phyloP scores from a whole-genome alignment of 352 stramenopile species.

The Phytophthora aleatoria region DNA sequence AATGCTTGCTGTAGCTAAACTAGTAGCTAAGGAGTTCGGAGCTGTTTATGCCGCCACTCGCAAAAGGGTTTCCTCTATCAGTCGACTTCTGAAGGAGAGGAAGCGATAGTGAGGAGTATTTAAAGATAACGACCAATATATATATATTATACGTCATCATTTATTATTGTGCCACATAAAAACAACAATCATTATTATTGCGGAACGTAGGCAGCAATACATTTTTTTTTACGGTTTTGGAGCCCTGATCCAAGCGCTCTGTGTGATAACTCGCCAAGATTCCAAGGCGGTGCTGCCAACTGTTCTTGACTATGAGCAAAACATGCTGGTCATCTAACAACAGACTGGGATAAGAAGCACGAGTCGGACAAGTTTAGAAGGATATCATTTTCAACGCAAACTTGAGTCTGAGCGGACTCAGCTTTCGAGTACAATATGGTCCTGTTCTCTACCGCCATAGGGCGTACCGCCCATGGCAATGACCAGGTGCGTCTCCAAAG shows the following conservation, averaged over 20 bases:
- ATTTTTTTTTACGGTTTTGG: too few relatives aligned
- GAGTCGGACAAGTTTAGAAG: constrained; percentile 3
- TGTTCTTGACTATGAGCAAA: background rate
- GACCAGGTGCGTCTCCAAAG: background rate
- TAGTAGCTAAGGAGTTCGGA: too few relatives aligned
- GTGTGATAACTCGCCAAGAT: background rate
- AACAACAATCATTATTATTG: too few relatives aligned
- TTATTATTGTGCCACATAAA: too few relatives aligned
- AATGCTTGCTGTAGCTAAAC: too few relatives aligned
- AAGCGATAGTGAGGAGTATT: too few relatives aligned
- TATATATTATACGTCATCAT: too few relatives aligned
- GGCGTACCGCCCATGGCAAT: background rate
- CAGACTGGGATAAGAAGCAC: constrained; percentile 12
- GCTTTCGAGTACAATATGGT: constrained; percentile 10
- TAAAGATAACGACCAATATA: too few relatives aligned
- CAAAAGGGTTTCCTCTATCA: too few relatives aligned
- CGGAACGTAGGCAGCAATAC: too few relatives aligned
- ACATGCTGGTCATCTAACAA: constrained; percentile 7
- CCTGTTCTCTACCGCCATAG: constrained; percentile 7
- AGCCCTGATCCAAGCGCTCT: background rate
- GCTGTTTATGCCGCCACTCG: too few relatives aligned
- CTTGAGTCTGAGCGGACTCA: background rate
- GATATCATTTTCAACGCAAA: background rate
- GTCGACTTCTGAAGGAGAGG: too few relatives aligned
- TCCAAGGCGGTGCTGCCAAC: background rate